These are phyloP conservation scores for Prunus yedoensis DNA, from an alignment of 331 rosid genomes.

Conservation along the genomic window DNA sequence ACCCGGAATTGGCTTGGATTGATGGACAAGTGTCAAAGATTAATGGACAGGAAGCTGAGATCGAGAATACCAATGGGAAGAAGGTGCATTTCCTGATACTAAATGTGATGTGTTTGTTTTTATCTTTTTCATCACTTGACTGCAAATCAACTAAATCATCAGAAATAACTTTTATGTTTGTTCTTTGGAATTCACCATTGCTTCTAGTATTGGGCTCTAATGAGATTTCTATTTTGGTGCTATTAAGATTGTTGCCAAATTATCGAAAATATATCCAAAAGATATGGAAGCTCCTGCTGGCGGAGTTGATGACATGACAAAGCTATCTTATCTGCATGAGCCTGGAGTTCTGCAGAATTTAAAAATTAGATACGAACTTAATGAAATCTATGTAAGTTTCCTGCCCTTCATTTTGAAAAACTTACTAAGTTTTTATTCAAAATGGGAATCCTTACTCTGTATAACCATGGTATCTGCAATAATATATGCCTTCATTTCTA, in stretches of 20 bases:
- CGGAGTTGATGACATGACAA: conserved; percentile 99
- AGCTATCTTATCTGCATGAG: conserved; percentile 94
- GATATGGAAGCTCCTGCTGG: conserved; percentile 93
- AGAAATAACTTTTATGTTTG: neutral
- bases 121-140: neutral
- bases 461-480: neutral
- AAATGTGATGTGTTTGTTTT: conserved; percentile 7
- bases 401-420: conserved; percentile 19
- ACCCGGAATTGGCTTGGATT: conserved; percentile 57
- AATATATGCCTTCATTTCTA: conserved; percentile 15
- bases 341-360: conserved; percentile 96
- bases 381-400: conserved; percentile 82
- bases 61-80: conserved; percentile 60
- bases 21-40: conserved; percentile 78
- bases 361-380: conserved; percentile 85
- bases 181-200: neutral
- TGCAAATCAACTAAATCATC: neutral
- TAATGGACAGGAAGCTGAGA: conserved; percentile 71
- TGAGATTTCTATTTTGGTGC: conserved; percentile 22
- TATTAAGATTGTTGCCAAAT: conserved; percentile 57
- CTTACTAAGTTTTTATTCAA: neutral
- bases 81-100: conserved; percentile 44
- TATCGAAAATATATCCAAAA: conserved; percentile 76
- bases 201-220: conserved; percentile 1
- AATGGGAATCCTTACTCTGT: conserved; percentile 3